A percentile compares a stretch with the other conserved stretches of the same genome.
Conservation (phyloP, 2,329 filamentous ascomycete species). For the Ophiostoma tasmaniense region DNA sequence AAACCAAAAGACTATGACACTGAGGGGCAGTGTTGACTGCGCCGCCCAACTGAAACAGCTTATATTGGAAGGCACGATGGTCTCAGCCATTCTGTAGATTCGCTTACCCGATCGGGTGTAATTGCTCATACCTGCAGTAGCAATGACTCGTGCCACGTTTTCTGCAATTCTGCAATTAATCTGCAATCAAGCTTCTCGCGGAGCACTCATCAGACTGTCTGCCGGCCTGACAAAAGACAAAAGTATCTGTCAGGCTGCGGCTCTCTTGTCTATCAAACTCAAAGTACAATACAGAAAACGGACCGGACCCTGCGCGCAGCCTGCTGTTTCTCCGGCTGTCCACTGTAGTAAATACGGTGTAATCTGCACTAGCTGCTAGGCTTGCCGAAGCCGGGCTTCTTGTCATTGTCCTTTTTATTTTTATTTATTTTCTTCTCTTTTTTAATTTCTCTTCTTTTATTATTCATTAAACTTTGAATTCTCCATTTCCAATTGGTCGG, state of each 20-base stretch:
- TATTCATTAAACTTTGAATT: too few species aligned
- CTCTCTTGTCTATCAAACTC: background rate
- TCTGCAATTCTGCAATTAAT: too few species aligned
- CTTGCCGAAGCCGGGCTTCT: conserved; percentile 1
- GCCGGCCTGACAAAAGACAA: too few species aligned
- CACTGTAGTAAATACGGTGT: background rate
- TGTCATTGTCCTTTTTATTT: background rate
- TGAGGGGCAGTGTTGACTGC: background rate
- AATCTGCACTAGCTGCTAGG: background rate
- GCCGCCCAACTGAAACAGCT: background rate
- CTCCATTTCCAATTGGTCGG: background rate
- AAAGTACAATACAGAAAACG: background rate
- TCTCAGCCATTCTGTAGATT: background rate
- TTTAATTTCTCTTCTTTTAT: too few species aligned
- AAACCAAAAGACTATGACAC: background rate
- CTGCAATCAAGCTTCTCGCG: background rate
- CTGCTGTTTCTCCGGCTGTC: background rate
- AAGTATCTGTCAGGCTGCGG: background rate
- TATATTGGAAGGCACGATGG: background rate
- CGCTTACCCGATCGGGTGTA: background rate
- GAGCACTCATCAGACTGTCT: background rate
- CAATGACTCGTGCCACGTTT: background rate
- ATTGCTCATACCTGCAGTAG: background rate
- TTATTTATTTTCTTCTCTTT: background rate
- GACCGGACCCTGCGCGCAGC: background rate